These are phyloP conservation scores for Colletotrichum spaethianum DNA, from an alignment of 2,329 filamentous ascomycete species.

Conservation along the genomic window DNA sequence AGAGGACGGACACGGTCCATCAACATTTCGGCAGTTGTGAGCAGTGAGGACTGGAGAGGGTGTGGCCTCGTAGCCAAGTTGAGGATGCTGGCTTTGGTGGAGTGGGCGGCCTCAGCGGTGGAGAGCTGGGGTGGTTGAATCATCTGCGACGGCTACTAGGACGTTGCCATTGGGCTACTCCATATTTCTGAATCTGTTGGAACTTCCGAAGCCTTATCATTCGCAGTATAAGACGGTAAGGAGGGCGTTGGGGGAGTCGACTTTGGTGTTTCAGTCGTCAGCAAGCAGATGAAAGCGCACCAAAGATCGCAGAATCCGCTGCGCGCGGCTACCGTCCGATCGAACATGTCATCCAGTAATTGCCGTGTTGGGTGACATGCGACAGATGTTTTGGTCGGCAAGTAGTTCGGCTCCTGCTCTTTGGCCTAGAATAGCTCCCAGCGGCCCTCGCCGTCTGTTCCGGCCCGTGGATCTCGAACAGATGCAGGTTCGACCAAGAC, in stretches of 20 bases:
- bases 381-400: not conserved
- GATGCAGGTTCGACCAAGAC: not conserved
- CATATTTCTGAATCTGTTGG: slow-evolving; percentile 10
- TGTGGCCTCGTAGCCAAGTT: not conserved
- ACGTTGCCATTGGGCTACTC: not conserved
- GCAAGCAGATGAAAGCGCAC: not conserved
- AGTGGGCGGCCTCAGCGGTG: slow-evolving; percentile 14
- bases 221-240: not conserved
- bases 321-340: not conserved
- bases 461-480: not conserved
- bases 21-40: slow-evolving; percentile 20
- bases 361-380: not conserved
- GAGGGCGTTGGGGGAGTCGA: not conserved
- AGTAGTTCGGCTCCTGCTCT: no score
- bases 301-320: not conserved
- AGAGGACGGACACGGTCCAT: slow-evolving; percentile 11
- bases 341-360: not conserved
- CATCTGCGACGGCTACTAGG: not conserved
- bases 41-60: slow-evolving; percentile 1
- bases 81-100: slow-evolving; percentile 22
- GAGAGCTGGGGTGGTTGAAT: not conserved
- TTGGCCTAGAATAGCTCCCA: not conserved
- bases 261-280: slow-evolving; percentile 4
- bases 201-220: not conserved
- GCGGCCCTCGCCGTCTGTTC: not conserved